Conservation (phyloP, 495 filamentous ascomycete species). For the Pyrenula aspistea region DNA sequence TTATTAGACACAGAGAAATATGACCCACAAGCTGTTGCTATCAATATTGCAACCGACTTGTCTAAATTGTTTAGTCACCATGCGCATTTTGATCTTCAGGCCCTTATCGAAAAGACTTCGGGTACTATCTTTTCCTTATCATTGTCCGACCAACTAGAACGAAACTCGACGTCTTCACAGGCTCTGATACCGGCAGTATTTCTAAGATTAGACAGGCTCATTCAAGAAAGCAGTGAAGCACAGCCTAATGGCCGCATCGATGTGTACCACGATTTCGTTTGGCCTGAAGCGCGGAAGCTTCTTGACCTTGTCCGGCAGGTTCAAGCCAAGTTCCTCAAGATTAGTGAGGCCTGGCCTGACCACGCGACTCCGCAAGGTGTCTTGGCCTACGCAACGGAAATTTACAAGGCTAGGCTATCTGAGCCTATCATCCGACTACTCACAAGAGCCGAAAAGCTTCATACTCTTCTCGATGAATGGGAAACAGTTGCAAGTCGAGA, state of each 20-base stretch:
- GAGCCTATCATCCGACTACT: slow-evolving; percentile 80
- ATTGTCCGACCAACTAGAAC: neutral
- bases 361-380: slow-evolving; percentile 68
- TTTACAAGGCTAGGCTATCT: slow-evolving; percentile 62
- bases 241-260: neutral
- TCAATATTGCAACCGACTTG: neutral
- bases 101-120: neutral
- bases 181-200: neutral
- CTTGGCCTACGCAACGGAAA: slow-evolving; percentile 54
- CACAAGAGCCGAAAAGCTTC: slow-evolving; percentile 71
- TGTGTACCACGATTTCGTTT: neutral
- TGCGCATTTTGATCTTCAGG: neutral
- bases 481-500: slow-evolving; percentile 75
- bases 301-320: slow-evolving; percentile 52
- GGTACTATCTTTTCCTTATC: neutral
- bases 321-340: slow-evolving; percentile 54
- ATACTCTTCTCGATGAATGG: slow-evolving; percentile 80
- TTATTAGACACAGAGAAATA: neutral
- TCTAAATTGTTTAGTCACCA: neutral
- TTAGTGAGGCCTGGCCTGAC: slow-evolving; percentile 60
- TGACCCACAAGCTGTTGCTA: neutral
- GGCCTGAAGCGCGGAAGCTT: slow-evolving; percentile 55
- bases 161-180: neutral
- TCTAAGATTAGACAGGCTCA: neutral
- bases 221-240: neutral